Evolutionary conservation across 768 basidiomycete species (phyloP).

Genomic region (Leccinum broughii): DNA sequence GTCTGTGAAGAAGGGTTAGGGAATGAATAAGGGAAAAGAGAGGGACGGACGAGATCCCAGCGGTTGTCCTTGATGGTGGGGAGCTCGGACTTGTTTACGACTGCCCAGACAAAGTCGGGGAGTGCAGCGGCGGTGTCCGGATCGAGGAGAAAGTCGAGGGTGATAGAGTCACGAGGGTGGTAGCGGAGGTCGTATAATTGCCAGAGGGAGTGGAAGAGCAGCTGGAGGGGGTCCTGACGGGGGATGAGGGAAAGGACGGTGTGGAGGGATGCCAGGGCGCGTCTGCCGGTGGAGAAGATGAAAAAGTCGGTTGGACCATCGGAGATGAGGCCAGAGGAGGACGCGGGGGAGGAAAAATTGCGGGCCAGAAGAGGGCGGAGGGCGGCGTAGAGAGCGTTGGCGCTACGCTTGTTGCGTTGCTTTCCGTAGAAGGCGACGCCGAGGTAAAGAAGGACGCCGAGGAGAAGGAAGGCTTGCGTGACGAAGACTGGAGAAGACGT

Average conservation of each 20-base stretch:
- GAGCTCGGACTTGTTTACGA: slow-evolving; percentile 81
- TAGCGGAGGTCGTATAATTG: slow-evolving; percentile 78
- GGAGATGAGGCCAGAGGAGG: slow-evolving; percentile 49
- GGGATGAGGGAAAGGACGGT: slow-evolving; percentile 76
- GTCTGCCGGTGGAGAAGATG: slow-evolving; percentile 85
- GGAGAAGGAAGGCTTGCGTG: slow-evolving; percentile 59
- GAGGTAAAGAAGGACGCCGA: slow-evolving; percentile 55
- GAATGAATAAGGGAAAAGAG: neutral
- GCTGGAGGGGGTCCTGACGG: slow-evolving; percentile 79
- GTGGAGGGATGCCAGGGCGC: slow-evolving; percentile 75
- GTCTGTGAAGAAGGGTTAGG: slow-evolving; percentile 48
- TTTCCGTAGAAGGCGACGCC: slow-evolving; percentile 60
- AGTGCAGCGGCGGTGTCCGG: slow-evolving; percentile 38
- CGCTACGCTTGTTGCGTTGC: slow-evolving; percentile 55
- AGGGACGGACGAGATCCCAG: slow-evolving; percentile 81
- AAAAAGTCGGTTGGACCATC: slow-evolving; percentile 84
- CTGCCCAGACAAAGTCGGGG: slow-evolving; percentile 78
- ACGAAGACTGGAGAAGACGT: slow-evolving; percentile 51
- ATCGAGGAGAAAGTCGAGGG: slow-evolving; percentile 77
- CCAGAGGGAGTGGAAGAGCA: slow-evolving; percentile 58
- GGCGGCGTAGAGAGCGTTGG: slow-evolving; percentile 63
- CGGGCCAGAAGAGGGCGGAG: slow-evolving; percentile 57
- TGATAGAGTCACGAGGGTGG: slow-evolving; percentile 62
- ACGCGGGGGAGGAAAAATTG: slow-evolving; percentile 73
- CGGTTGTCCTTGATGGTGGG: slow-evolving; percentile 63